Base-by-base conservation (phyloP, 2,329 filamentous ascomycete species). In the Pseudonectria foliicola region DNA sequence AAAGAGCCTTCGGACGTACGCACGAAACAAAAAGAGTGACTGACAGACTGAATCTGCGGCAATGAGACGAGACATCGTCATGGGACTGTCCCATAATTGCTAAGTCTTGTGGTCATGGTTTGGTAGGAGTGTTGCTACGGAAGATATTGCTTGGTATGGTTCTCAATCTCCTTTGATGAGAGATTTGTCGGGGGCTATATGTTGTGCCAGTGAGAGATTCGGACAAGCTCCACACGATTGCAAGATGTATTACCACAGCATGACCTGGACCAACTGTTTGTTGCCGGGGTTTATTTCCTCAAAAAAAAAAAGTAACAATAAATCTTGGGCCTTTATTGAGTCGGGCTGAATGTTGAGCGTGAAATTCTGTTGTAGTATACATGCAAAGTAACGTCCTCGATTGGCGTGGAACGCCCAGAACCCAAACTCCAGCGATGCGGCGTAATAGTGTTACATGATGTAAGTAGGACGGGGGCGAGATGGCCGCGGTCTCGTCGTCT, bases 381-480 rank as follows among this genome's bases (percentile, higher is more conserved):
- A 48, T 33, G 18, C 18, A 21, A 21, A 8, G 18, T 21, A 21
- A 21, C 18, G 18, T 21, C 18, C 18, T 21, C 18, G 18, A 21
- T 21, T 21, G 18, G 18, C 18, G 18, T 5, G 18, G 18, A 21
- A 29, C 18, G 43, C 43, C 34, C 37, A 32, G 24, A 29, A 36
- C 53, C 44, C 44, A 48, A 56, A 59, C 57, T 56, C 56, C 50
- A 45, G 42, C 43, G 43, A 53, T 54, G 48, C 40, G 45, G 18
- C 48, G 43, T 48, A 28, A 31, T 54, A 47, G 40, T 56, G 43
- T 50, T 59, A 59, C 49, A 58, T 34, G 13, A 30, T 41, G 32
- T 24, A 34, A 15, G 26, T 46, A 37, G 12, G 37, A 35, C 13
- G 27, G n/a, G 15, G 35, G 14, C n/a, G 15, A 24, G 33, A 33